These are phyloP conservation scores for Acacia pycnantha DNA, from an alignment of 331 rosid genomes.

Conservation along the genomic window DNA sequence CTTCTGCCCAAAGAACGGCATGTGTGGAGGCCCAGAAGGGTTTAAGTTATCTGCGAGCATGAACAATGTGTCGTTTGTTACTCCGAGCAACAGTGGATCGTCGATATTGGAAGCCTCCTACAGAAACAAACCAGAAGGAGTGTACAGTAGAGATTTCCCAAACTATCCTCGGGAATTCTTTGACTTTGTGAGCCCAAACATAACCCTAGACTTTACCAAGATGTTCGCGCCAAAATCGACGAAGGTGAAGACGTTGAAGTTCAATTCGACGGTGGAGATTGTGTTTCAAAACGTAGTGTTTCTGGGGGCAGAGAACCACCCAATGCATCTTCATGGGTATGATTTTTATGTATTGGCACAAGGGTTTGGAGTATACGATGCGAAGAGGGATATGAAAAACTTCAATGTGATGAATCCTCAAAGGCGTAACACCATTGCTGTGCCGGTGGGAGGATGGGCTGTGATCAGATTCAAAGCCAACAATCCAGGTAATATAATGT, in stretches of 20 bases:
- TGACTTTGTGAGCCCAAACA: slow-evolving; percentile 39
- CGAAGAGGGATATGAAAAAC: slow-evolving; percentile 21
- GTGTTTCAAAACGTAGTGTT: slow-evolving; percentile 47
- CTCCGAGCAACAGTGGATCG: slow-evolving; percentile 18
- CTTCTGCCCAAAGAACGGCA: background rate
- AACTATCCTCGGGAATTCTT: slow-evolving; percentile 36
- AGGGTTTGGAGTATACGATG: slow-evolving; percentile 50
- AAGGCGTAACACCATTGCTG: slow-evolving; percentile 52
- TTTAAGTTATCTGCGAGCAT: slow-evolving; percentile 43
- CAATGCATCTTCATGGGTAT: slow-evolving; percentile 55
- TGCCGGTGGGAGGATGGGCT: slow-evolving; percentile 64
- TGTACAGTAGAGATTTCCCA: slow-evolving; percentile 49
- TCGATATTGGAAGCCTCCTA: slow-evolving; percentile 52
- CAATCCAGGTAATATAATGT: slow-evolving; percentile 47
- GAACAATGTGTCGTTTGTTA: slow-evolving; percentile 52
- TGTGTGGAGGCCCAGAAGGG: background rate
- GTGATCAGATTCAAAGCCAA: slow-evolving; percentile 51
- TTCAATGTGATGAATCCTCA: slow-evolving; percentile 54
- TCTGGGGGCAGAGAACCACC: slow-evolving; percentile 42
- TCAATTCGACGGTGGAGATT: slow-evolving; percentile 52
- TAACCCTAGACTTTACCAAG: background rate
- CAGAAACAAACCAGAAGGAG: slow-evolving; percentile 21
- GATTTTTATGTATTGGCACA: slow-evolving; percentile 56
- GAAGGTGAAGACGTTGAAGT: slow-evolving; percentile 47
- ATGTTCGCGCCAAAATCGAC: slow-evolving; percentile 48